A percentile compares a stretch with the other conserved stretches of the same genome.
Evolutionary conservation across 2,329 filamentous ascomycete genomes (phyloP).

Genomic region (Alternaria triticina): DNA sequence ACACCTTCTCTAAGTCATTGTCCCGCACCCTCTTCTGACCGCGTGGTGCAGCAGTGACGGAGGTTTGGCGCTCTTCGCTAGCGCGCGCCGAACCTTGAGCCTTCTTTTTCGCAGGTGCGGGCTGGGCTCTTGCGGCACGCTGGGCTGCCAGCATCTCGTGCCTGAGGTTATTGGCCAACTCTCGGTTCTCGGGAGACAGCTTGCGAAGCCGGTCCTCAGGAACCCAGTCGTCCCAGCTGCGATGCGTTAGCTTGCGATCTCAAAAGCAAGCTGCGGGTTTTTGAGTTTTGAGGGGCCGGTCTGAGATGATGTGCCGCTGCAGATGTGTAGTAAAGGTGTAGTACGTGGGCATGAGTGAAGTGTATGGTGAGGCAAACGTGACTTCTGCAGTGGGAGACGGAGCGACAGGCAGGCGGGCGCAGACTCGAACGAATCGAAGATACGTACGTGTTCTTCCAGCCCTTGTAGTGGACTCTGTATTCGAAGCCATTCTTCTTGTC

Average conservation of each 20-base stretch:
- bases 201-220: slow-evolving; percentile 91
- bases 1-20: slow-evolving; percentile 81
- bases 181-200: slow-evolving; percentile 92
- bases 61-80: slow-evolving; percentile 77
- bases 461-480: slow-evolving; percentile 98
- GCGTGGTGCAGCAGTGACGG: slow-evolving; percentile 61
- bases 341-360: slow-evolving; percentile 13
- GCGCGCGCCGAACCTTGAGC: slow-evolving; percentile 68
- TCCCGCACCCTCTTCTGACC: slow-evolving; percentile 78
- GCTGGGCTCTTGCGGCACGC: slow-evolving; percentile 51
- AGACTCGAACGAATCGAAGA: neutral
- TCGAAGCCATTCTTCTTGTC: slow-evolving; percentile 75
- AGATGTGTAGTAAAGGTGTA: slow-evolving; percentile 11
- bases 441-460: slow-evolving; percentile 94
- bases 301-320: neutral
- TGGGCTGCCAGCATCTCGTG: slow-evolving; percentile 70
- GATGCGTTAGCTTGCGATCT: slow-evolving; percentile 18
- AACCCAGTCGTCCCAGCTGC: slow-evolving; percentile 97
- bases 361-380: slow-evolving; percentile 18
- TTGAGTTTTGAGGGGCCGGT: neutral
- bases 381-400: slow-evolving; percentile 2
- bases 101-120: slow-evolving; percentile 61
- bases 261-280: neutral
- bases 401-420: neutral
- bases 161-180: slow-evolving; percentile 77